phyloP scores from a whole-genome alignment of 768 basidiomycete genomes.

The Lentinula sp. region DNA sequence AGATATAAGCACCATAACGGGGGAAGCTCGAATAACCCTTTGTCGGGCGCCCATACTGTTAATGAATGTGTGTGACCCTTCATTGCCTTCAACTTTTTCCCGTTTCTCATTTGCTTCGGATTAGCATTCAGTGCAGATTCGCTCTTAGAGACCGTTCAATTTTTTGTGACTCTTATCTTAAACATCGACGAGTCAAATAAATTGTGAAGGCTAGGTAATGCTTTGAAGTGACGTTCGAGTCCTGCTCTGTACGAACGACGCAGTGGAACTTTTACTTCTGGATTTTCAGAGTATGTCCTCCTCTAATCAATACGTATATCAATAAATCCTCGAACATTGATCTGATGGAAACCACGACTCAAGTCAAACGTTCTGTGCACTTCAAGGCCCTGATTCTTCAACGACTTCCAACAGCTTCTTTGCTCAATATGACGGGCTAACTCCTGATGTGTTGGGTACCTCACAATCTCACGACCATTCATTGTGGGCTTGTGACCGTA shows the following conservation, averaged over 20 bases:
- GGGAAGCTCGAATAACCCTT: constrained; percentile 22
- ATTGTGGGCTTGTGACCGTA: neutral
- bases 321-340: no score
- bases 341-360: no score
- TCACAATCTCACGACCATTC: neutral
- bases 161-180: constrained; percentile 58
- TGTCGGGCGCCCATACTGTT: constrained; percentile 57
- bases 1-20: constrained; percentile 50
- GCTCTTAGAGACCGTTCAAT: constrained; percentile 60
- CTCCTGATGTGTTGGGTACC: no score
- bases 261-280: no score
- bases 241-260: no score
- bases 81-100: neutral
- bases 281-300: no score
- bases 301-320: no score
- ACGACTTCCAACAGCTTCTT: no score
- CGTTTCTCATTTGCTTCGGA: constrained; percentile 7
- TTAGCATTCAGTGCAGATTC: constrained; percentile 42
- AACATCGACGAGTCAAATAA: constrained; percentile 54
- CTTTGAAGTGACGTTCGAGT: no score
- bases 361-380: no score
- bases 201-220: neutral
- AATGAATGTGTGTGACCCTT: constrained; percentile 51
- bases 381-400: no score
- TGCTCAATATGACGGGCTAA: no score